Base-by-base conservation (phyloP, 116 monocot species). In the Posidonia oceanica region DNA sequence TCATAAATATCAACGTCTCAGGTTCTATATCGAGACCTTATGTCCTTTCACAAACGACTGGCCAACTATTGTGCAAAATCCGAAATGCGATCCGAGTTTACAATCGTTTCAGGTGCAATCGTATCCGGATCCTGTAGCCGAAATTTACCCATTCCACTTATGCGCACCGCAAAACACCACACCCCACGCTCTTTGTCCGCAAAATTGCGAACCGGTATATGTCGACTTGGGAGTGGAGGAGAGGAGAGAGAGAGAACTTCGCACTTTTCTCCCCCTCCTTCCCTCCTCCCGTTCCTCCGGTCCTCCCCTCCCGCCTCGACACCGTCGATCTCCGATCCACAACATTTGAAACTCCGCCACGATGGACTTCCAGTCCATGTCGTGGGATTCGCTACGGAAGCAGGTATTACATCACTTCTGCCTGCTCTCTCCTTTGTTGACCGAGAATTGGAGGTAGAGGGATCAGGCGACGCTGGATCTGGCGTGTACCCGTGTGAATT, bases 321-420 rank as follows among this genome's bases (percentile, higher is more conserved):
- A 61, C 61, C 61, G 21, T 61, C 61, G 61, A 23, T 61, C 36
- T 61, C 10, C 12, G 61, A 61, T 48, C 12, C 48, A 7, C 48
- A 48, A 48, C 7, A 42, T 5, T 42, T 2, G 7, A 2, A 42
- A 5, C 7, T 7, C 48, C 48, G 48, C 48, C 48, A 7, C 12
- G 48, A 66, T 66, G 66, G 44, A 66, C 7, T n/a, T 66, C n/a
- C 44, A 66, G 39, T 66, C 66, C 18, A 66, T 66, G 66, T 54
- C 68, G 11, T 68, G 68, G 68, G 68, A 68, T 36, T 12, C 68
- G 48, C 68, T 68, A 14, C 52, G 68, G 14, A 68, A 68, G 13
- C 68, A 68, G 68, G 68, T 68, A 36, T n/a, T 11, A 18, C 16
- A 16, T 52, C 22, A 42, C 22, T 13, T 67, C 22, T 52, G 12